A percentile compares a stretch with the other conserved stretches of the same genome.
These are phyloP conservation scores for Mentha longifolia DNA, from an alignment of 257 asterid species.

Conservation along the genomic window DNA sequence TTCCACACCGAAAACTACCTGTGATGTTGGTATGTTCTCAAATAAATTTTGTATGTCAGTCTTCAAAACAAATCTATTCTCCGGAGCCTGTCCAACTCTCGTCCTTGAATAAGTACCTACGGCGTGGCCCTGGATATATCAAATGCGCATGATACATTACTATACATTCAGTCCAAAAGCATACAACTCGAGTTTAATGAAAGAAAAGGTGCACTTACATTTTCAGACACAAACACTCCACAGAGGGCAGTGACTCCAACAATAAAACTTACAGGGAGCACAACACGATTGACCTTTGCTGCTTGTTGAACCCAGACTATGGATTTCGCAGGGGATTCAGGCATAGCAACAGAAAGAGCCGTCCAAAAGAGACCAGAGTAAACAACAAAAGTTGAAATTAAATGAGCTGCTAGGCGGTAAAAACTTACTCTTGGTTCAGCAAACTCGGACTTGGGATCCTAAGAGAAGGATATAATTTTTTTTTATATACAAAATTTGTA, in stretches of 20 bases:
- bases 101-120: conserved; percentile 69
- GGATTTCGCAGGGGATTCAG: conserved; percentile 82
- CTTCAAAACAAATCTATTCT: conserved; percentile 57
- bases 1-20: conserved; percentile 45
- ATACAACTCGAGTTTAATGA: conserved; percentile 7
- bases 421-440: conserved; percentile 86
- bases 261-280: conserved; percentile 70
- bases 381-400: conserved; percentile 75
- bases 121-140: conserved; percentile 64
- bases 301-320: conserved; percentile 79
- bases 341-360: conserved; percentile 84
- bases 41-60: conserved; percentile 68
- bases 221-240: conserved; percentile 92
- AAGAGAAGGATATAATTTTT: conserved; percentile 26
- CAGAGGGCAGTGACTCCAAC: conserved; percentile 79
- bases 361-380: conserved; percentile 86
- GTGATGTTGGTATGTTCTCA: conserved; percentile 69
- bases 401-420: conserved; percentile 82
- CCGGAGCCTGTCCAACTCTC: conserved; percentile 77
- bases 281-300: conserved; percentile 73
- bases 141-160: conserved; percentile 23
- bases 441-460: conserved; percentile 78
- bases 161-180: conserved; percentile 10
- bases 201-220: conserved; percentile 37
- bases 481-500: conserved; percentile 6